A percentile compares a stretch with the other conserved stretches of the same genome.
These are phyloP conservation scores for Sporothrix curviconia DNA, from an alignment of 2,329 filamentous ascomycete species.

Conservation along the genomic window DNA sequence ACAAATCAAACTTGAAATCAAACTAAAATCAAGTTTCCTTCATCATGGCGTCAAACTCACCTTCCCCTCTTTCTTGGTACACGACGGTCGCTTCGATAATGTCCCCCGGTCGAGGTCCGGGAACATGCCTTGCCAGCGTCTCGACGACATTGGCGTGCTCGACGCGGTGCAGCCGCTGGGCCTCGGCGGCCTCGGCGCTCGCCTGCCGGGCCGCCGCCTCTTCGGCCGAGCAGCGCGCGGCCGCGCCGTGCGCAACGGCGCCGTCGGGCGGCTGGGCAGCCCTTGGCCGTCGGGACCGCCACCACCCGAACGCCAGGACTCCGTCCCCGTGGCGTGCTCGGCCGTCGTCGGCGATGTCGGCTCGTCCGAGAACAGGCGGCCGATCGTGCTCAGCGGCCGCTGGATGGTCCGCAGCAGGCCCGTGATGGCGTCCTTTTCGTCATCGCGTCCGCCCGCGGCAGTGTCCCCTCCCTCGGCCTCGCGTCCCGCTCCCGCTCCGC, in stretches of 20 bases:
- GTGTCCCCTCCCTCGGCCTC: background rate
- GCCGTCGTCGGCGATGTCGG: constrained; percentile 30
- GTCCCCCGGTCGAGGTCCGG: constrained; percentile 86
- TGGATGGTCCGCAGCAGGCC: constrained; percentile 87
- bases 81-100: constrained; percentile 97
- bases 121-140: constrained; percentile 92
- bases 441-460: no score
- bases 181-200: constrained; percentile 82
- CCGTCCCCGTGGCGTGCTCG: constrained; percentile 28
- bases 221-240: constrained; percentile 55
- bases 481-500: no score
- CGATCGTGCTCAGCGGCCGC: constrained; percentile 82
- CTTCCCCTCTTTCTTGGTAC: constrained; percentile 87
- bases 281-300: no score
- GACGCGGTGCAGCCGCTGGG: constrained; percentile 69
- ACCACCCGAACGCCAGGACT: background rate
- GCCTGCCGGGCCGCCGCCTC: constrained; percentile 87
- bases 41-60: constrained; percentile 50
- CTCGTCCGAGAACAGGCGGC: constrained; percentile 83
- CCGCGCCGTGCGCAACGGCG: constrained; percentile 21
- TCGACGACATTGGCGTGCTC: constrained; percentile 92
- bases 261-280: background rate
- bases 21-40: no score
- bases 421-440: constrained; percentile 74
- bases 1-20: no score